Conservation (phyloP, 2,329 filamentous ascomycete species). For the Xylaria sp. region DNA sequence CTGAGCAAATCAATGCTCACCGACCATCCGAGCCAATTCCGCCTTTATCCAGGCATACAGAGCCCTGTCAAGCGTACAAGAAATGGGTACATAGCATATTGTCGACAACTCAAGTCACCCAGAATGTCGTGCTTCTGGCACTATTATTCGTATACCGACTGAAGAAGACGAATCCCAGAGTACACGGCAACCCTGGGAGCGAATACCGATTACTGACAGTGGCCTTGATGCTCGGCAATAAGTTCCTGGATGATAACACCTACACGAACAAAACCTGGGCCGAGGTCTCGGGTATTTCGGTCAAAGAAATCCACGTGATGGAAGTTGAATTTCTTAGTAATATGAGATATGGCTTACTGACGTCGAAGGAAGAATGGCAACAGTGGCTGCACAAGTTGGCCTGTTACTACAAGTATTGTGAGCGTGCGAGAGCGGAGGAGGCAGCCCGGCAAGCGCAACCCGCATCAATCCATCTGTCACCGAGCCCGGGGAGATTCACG, state of each 20-base stretch:
- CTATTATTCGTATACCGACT: slow-evolving; percentile 92
- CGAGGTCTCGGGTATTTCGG: slow-evolving; percentile 93
- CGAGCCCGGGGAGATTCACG: slow-evolving; percentile 53
- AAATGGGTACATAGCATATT: slow-evolving; percentile 95
- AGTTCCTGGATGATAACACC: slow-evolving; percentile 98
- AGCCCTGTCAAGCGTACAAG: slow-evolving; percentile 81
- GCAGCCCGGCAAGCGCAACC: slow-evolving; percentile 48
- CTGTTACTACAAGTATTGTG: slow-evolving; percentile 85
- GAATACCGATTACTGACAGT: slow-evolving; percentile 94
- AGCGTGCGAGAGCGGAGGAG: slow-evolving; percentile 66
- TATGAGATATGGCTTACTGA: slow-evolving; percentile 93
- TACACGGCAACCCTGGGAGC: slow-evolving; percentile 91
- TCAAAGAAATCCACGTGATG: slow-evolving; percentile 98
- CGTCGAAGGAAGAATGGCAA: slow-evolving; percentile 86
- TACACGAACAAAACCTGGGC: slow-evolving; percentile 99
- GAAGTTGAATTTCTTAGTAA: slow-evolving; percentile 99
- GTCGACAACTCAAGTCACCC: slow-evolving; percentile 93
- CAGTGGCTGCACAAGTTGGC: slow-evolving; percentile 86
- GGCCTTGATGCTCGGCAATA: slow-evolving; percentile 97
- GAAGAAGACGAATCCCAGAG: slow-evolving; percentile 88
- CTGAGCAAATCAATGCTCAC: slow-evolving; percentile 68
- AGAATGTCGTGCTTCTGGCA: slow-evolving; percentile 92
- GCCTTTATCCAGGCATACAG: slow-evolving; percentile 74
- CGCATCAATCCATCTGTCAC: slow-evolving; percentile 54
- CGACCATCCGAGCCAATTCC: slow-evolving; percentile 52